Evolutionary conservation across 1,284 basidiomycete genomes (phyloP).

Genomic region (Inonotus obliquus): DNA sequence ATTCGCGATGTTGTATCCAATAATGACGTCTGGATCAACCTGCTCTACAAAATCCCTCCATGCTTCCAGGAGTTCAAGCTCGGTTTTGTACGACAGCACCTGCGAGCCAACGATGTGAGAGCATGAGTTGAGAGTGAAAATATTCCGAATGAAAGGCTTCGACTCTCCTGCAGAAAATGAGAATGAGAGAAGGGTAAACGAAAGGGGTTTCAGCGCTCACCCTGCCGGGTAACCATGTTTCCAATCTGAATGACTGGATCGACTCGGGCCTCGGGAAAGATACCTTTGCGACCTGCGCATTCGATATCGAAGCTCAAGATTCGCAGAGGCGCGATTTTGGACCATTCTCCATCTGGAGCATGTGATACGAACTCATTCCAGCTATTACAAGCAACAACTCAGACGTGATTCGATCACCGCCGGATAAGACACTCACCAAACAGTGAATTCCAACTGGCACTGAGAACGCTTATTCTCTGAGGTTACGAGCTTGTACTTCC

Average conservation of each 20-base stretch:
- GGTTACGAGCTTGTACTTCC: conserved; percentile 65
- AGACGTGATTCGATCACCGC: neutral
- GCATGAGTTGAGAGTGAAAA: conserved; percentile 94
- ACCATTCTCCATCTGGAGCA: conserved; percentile 86
- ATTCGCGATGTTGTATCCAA: conserved; percentile 88
- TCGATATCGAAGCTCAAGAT: conserved; percentile 97
- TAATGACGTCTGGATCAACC: conserved; percentile 90
- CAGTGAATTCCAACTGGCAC: conserved; percentile 83
- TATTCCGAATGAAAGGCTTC: conserved; percentile 89
- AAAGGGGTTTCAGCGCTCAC: conserved; percentile 34
- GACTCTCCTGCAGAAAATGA: conserved; percentile 58
- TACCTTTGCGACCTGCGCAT: conserved; percentile 92
- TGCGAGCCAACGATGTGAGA: conserved; percentile 93
- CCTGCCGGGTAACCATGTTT: conserved; percentile 95
- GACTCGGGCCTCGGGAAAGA: conserved; percentile 84
- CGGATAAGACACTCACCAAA: conserved; percentile 47
- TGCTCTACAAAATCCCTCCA: conserved; percentile 86
- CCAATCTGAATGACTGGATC: conserved; percentile 98
- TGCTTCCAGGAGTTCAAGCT: conserved; percentile 63
- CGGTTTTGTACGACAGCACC: conserved; percentile 81
- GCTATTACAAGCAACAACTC: conserved; percentile 36
- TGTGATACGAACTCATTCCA: conserved; percentile 84
- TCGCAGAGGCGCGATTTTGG: conserved; percentile 83
- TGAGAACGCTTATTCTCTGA: conserved; percentile 61
- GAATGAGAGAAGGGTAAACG: neutral